Conservation (phyloP, 768 basidiomycete species). For the Trametes gibbosa region DNA sequence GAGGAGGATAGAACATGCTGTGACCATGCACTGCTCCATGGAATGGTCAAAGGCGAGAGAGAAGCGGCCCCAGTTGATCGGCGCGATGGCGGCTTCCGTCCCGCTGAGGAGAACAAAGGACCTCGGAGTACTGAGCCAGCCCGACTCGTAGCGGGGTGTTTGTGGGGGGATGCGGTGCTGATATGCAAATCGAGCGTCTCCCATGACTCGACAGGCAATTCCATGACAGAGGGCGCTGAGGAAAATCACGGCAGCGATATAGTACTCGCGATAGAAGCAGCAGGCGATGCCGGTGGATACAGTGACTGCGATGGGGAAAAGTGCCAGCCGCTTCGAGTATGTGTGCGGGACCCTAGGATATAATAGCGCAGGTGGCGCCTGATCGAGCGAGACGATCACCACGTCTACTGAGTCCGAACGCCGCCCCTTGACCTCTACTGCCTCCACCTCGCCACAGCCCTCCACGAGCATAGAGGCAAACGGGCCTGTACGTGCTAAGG, state of each 20-base stretch:
- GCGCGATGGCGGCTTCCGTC: constrained; percentile 5
- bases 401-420: constrained; percentile 2
- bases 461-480: not conserved
- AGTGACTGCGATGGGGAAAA: not conserved
- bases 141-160: not conserved
- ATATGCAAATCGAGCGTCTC: constrained; percentile 1
- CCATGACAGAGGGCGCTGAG: constrained; percentile 9
- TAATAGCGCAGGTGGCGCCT: not conserved
- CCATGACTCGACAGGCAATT: constrained; percentile 9
- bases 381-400: not conserved
- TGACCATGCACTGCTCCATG: not conserved
- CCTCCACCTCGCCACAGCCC: not conserved
- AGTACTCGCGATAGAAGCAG: not conserved
- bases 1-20: constrained; percentile 9
- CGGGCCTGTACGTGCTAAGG: not conserved
- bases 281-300: constrained; percentile 7
- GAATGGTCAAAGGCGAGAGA: not conserved
- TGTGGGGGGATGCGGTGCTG: not conserved
- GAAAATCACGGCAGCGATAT: not conserved
- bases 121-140: not conserved
- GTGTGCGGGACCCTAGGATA: constrained; percentile 7
- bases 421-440: not conserved
- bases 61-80: constrained; percentile 5
- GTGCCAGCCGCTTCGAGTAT: not conserved
- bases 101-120: constrained; percentile 4